Conservation (phyloP, 805 yeast species). For the Lipomyces chichibuensis region DNA sequence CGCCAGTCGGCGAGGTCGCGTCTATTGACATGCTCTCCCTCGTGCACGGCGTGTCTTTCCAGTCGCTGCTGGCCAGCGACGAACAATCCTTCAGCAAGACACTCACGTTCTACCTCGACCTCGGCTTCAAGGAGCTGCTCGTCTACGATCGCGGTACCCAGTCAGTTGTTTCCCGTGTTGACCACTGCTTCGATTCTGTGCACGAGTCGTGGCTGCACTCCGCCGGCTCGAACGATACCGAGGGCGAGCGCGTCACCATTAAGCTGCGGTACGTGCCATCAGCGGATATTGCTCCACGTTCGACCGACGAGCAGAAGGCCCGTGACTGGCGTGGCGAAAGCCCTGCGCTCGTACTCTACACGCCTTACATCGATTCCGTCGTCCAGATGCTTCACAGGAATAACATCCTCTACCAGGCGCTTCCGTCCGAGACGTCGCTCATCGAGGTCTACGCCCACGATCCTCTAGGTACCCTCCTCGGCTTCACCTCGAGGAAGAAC, state of each 20-base stretch:
- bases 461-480: conserved; percentile 81
- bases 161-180: conserved; percentile 13
- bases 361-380: conserved; percentile 46
- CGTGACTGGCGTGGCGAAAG: conserved; percentile 57
- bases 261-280: conserved; percentile 35
- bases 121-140: conserved; percentile 48
- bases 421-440: conserved; percentile 76
- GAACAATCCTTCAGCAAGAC: conserved; percentile 51
- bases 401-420: conserved; percentile 53
- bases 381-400: conserved; percentile 46
- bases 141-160: conserved; percentile 41
- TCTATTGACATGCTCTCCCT: conserved; percentile 36
- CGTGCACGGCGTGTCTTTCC: conserved; percentile 61
- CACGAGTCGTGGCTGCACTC: conserved; percentile 44
- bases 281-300: conserved; percentile 15
- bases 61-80: conserved; percentile 58
- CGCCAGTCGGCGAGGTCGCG: conserved; percentile 4
- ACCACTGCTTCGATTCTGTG: conserved; percentile 38
- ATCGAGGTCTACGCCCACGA: conserved; percentile 75
- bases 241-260: conserved; percentile 40
- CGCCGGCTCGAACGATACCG: conserved; percentile 41
- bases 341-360: conserved; percentile 53
- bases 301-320: conserved; percentile 31
- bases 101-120: conserved; percentile 58
- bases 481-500: conserved; percentile 62